These are phyloP conservation scores for Saccharomyces hybrid DNA, from an alignment of 1,139 yeast genomes.

Conservation along the genomic window DNA sequence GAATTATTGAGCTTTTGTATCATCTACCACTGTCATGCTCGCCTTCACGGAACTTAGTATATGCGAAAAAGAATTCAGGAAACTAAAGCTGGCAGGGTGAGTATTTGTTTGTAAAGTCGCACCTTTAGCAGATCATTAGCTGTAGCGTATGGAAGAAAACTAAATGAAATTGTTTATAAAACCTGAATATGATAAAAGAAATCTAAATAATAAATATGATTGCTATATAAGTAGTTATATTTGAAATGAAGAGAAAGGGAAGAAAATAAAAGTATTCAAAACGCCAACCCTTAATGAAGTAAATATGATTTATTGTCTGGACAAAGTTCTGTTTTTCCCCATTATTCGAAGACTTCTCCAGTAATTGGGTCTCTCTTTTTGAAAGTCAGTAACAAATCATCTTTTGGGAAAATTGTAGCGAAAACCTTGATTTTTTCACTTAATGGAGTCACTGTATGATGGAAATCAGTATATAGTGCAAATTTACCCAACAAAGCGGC, in stretches of 20 bases:
- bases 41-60: not conserved
- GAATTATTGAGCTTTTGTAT: not conserved
- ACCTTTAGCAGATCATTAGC: not conserved
- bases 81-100: not conserved
- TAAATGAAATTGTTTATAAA: not conserved
- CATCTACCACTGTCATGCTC: not conserved
- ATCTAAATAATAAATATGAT: not conserved
- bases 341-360: constrained; percentile 25
- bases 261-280: not conserved
- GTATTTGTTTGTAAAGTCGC: not conserved
- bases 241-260: not conserved
- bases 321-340: not conserved
- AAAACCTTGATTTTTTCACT: constrained; percentile 92
- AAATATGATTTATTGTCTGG: not conserved
- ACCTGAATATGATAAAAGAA: not conserved
- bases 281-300: not conserved
- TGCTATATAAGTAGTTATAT: not conserved
- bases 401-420: constrained; percentile 97
- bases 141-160: not conserved
- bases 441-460: constrained; percentile 71
- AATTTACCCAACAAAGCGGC: constrained; percentile 89
- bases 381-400: constrained; percentile 79
- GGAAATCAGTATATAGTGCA: constrained; percentile 67
- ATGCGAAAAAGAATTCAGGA: not conserved
- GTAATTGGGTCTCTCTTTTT: constrained; percentile 47